Evolutionary conservation across 2,329 filamentous ascomycete species (phyloP).

Genomic region (Coleophoma crateriformis): DNA sequence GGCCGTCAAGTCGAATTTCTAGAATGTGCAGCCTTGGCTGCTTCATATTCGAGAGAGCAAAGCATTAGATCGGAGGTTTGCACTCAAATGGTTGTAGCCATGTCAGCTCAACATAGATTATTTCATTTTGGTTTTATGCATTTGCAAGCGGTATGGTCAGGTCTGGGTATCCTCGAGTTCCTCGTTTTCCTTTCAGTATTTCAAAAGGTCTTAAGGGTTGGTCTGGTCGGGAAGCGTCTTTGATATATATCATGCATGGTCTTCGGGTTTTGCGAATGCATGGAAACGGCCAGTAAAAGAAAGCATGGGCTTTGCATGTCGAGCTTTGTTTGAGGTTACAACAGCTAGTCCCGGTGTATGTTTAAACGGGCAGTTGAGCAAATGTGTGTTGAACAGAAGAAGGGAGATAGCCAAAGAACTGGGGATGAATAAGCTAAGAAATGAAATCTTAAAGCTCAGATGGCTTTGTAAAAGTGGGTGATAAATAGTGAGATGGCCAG

Average conservation of each 20-base stretch:
- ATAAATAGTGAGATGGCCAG: background rate
- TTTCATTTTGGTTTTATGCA: slow-evolving; percentile 21
- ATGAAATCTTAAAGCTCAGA: background rate
- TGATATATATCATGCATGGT: background rate
- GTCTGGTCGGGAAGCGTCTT: background rate
- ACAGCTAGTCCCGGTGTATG: background rate
- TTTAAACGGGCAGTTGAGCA: background rate
- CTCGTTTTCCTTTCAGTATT: background rate
- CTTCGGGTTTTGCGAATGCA: background rate
- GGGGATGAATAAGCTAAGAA: background rate
- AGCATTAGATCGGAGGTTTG: too few relatives aligned
- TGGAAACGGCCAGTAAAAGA: background rate
- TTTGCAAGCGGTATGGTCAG: slow-evolving; percentile 21
- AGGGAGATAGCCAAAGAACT: background rate
- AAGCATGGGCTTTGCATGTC: background rate
- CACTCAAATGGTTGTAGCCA: too few relatives aligned
- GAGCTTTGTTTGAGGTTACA: background rate
- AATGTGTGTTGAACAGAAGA: background rate
- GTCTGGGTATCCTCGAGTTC: slow-evolving; percentile 2
- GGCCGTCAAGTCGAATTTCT: too few relatives aligned
- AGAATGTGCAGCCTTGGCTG: too few relatives aligned
- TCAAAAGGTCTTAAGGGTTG: background rate
- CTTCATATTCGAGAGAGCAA: too few relatives aligned
- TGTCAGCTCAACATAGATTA: background rate
- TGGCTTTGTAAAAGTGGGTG: background rate